These are phyloP conservation scores for Cercospora beticola DNA, from an alignment of 2,329 filamentous ascomycete genomes.

Conservation along the genomic window DNA sequence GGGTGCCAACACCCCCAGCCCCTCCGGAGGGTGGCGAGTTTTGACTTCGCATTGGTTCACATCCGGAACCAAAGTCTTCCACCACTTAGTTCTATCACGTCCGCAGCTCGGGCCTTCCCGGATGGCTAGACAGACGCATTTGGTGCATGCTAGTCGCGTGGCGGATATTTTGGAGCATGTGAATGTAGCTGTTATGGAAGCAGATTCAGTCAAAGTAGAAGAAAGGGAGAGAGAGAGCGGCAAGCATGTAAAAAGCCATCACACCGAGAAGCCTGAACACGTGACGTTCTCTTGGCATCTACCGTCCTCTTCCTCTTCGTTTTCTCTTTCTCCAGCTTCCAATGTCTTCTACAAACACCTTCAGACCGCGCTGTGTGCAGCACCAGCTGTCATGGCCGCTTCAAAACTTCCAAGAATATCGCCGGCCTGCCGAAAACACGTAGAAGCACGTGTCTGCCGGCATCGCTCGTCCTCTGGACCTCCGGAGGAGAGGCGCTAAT, in stretches of 20 bases:
- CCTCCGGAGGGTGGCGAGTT: conserved; percentile 9
- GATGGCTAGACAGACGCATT: neutral
- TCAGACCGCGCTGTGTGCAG: neutral
- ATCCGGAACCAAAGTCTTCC: neutral
- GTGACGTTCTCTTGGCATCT: neutral
- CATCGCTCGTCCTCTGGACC: neutral
- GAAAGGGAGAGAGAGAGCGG: neutral
- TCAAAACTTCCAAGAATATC: neutral
- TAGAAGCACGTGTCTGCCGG: neutral
- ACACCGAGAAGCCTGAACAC: neutral
- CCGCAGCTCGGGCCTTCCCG: neutral
- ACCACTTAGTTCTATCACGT: neutral
- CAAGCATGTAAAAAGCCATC: neutral
- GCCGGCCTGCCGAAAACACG: neutral
- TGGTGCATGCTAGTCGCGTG: neutral
- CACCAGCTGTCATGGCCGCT: neutral
- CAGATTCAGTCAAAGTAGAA: neutral
- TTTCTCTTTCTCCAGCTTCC: neutral
- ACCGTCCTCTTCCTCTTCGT: neutral
- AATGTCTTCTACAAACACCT: too few species aligned
- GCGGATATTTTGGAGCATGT: neutral
- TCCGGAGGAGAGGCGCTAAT: neutral
- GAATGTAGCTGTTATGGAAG: neutral
- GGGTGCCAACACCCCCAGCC: neutral
- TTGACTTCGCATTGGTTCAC: neutral